phyloP scores from a whole-genome alignment of 2,329 filamentous ascomycete species.

The Aureobasidium sp. region DNA sequence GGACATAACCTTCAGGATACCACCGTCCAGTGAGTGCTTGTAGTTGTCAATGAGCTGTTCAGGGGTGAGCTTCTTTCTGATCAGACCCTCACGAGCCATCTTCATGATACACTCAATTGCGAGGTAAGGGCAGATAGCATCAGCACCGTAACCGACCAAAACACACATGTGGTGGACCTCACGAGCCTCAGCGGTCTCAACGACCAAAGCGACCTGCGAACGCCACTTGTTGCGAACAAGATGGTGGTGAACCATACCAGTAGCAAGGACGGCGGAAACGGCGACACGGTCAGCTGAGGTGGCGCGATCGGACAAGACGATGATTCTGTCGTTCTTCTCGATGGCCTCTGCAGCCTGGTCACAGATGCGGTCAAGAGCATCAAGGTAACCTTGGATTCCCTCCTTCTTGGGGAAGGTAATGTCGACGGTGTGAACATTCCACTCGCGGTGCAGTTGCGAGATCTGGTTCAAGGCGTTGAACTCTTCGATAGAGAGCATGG shows the following conservation, averaged over 20 bases:
- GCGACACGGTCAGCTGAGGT: slow-evolving; percentile 74
- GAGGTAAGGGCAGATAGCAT: slow-evolving; percentile 90
- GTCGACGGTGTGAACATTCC: slow-evolving; percentile 86
- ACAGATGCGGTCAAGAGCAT: slow-evolving; percentile 82
- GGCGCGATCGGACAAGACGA: slow-evolving; percentile 82
- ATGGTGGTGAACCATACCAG: slow-evolving; percentile 91
- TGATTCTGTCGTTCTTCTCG: slow-evolving; percentile 71
- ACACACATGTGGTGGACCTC: slow-evolving; percentile 99
- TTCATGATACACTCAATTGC: slow-evolving; percentile 95
- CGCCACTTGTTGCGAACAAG: slow-evolving; percentile 94
- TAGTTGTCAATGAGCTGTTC: slow-evolving; percentile 88
- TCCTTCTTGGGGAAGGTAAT: slow-evolving; percentile 85
- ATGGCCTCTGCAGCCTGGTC: slow-evolving; percentile 76
- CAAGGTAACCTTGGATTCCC: slow-evolving; percentile 75
- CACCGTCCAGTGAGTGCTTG: slow-evolving; percentile 91
- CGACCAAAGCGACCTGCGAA: slow-evolving; percentile 74
- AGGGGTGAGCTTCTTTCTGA: slow-evolving; percentile 78
- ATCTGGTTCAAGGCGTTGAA: slow-evolving; percentile 84
- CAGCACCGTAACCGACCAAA: slow-evolving; percentile 88
- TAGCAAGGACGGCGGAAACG: slow-evolving; percentile 79
- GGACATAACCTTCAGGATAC: slow-evolving; percentile 97
- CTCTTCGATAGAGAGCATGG: slow-evolving; percentile 80
- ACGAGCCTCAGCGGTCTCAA: slow-evolving; percentile 91
- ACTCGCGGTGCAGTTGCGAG: slow-evolving; percentile 60
- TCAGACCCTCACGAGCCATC: slow-evolving; percentile 86